Evolutionary conservation across 257 asterid species (phyloP).

Genomic region (Prunella vulgaris): DNA sequence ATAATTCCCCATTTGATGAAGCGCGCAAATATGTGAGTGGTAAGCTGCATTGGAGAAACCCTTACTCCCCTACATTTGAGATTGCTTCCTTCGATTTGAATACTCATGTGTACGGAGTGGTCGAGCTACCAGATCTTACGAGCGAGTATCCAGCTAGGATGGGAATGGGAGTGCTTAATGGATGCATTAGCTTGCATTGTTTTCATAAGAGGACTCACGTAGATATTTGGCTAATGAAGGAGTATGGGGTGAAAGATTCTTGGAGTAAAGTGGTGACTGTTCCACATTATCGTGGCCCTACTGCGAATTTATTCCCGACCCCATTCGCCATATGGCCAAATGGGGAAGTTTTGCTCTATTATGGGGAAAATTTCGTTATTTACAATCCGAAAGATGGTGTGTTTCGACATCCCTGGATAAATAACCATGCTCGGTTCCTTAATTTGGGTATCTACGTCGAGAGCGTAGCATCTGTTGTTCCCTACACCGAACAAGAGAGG

Average conservation of each 20-base stretch:
- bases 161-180: slow-evolving; percentile 28
- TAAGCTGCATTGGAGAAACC: slow-evolving; percentile 43
- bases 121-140: slow-evolving; percentile 21
- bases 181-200: slow-evolving; percentile 30
- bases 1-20: slow-evolving; percentile 7
- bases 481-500: not conserved
- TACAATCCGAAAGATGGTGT: slow-evolving; percentile 24
- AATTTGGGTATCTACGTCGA: not conserved
- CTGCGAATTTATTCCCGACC: not conserved
- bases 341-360: slow-evolving; percentile 26
- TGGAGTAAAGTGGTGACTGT: slow-evolving; percentile 34
- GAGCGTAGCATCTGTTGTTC: slow-evolving; percentile 10
- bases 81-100: slow-evolving; percentile 35
- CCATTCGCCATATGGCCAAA: slow-evolving; percentile 28
- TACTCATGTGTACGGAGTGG: slow-evolving; percentile 22
- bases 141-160: not conserved
- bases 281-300: slow-evolving; percentile 13
- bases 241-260: slow-evolving; percentile 38
- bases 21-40: slow-evolving; percentile 34
- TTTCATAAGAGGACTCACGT: not conserved
- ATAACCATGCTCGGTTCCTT: not conserved
- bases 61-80: slow-evolving; percentile 1
- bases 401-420: not conserved
- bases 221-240: slow-evolving; percentile 49
- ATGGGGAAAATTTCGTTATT: slow-evolving; percentile 2